These are phyloP conservation scores for Leccinum incarnatum DNA, from an alignment of 768 basidiomycete species.

Conservation along the genomic window DNA sequence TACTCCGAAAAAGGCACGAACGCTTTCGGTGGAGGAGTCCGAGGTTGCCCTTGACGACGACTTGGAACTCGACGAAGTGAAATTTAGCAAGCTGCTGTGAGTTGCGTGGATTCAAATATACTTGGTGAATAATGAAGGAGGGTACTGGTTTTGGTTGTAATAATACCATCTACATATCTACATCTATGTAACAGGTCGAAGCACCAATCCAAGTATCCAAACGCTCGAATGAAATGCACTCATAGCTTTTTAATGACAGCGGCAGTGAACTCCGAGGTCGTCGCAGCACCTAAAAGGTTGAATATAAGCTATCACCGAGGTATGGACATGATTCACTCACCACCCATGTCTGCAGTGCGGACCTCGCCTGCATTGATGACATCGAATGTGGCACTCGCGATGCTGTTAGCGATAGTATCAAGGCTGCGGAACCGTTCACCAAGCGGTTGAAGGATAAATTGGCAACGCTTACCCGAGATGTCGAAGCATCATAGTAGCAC, in stretches of 20 bases:
- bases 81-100: conserved; percentile 27
- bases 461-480: conserved; percentile 74
- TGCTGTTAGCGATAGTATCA: conserved; percentile 89
- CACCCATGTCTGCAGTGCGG: conserved; percentile 93
- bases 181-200: conserved; percentile 24
- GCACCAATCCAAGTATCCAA: not conserved
- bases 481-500: conserved; percentile 96
- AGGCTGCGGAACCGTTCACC: conserved; percentile 48
- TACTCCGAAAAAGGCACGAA: conserved; percentile 41
- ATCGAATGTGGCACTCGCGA: conserved; percentile 88
- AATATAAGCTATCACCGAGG: conserved; percentile 1
- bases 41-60: conserved; percentile 51
- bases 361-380: conserved; percentile 88
- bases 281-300: conserved; percentile 62
- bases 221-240: conserved; percentile 3
- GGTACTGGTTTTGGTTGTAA: conserved; percentile 12
- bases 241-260: conserved; percentile 84
- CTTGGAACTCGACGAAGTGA: conserved; percentile 42
- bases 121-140: conserved; percentile 12
- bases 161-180: conserved; percentile 17
- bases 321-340: conserved; percentile 43
- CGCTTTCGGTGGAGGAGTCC: conserved; percentile 46
- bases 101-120: not conserved
- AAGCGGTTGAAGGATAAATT: conserved; percentile 14
- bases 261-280: conserved; percentile 92